Conservation (phyloP, 768 basidiomycete genomes). For the Clathrus columnatus region DNA sequence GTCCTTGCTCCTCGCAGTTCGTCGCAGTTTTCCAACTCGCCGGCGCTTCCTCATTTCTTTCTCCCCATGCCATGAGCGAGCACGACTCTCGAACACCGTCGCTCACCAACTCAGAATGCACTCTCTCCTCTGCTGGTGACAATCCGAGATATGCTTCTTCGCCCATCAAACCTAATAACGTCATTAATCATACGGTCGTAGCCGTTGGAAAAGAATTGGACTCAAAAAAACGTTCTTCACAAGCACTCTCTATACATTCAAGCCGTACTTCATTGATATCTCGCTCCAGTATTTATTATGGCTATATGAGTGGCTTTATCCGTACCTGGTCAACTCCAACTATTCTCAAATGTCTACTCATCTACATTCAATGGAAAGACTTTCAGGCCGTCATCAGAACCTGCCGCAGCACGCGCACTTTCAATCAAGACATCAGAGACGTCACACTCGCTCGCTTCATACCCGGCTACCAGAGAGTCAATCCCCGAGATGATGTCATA, state of each 20-base stretch:
- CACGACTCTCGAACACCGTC: slow-evolving; percentile 8
- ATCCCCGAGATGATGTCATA: slow-evolving; percentile 32
- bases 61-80: background rate
- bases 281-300: background rate
- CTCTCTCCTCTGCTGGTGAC: slow-evolving; percentile 4
- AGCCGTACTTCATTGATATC: background rate
- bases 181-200: background rate
- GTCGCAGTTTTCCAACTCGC: background rate
- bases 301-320: slow-evolving; percentile 10
- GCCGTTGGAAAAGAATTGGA: background rate
- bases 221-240: background rate
- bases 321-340: slow-evolving; percentile 24
- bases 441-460: slow-evolving; percentile 42
- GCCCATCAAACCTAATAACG: background rate
- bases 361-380: slow-evolving; percentile 28
- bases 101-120: slow-evolving; percentile 8
- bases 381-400: slow-evolving; percentile 32
- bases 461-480: slow-evolving; percentile 41
- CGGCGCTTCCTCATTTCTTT: background rate
- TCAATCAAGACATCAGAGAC: slow-evolving; percentile 26
- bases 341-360: slow-evolving; percentile 27
- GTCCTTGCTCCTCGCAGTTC: too few species aligned
- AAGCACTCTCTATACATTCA: background rate
- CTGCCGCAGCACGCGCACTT: slow-evolving; percentile 26
- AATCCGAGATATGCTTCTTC: background rate